Conservation (phyloP, 495 filamentous ascomycete genomes). For the Penicillium silybi region DNA sequence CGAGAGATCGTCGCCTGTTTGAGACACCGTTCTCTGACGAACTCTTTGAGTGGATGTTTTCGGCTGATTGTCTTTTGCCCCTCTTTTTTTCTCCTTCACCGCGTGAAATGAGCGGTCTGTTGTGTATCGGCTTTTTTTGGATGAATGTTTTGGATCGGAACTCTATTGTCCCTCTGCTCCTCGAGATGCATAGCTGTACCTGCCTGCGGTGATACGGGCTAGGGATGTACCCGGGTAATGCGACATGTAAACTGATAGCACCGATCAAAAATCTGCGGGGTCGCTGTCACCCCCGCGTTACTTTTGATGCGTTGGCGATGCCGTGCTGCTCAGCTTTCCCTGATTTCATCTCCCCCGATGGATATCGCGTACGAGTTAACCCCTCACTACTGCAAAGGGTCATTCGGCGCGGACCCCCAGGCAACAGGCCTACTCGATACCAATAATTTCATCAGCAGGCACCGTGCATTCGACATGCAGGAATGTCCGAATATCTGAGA, state of each 20-base stretch:
- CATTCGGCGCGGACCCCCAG: background rate
- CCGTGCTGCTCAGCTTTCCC: conserved; percentile 19
- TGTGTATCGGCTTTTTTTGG: background rate
- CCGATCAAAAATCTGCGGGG: conserved; percentile 15
- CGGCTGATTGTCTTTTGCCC: background rate
- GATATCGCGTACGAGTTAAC: background rate
- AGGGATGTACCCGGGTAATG: background rate
- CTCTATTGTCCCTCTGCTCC: background rate
- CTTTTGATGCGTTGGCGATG: conserved; percentile 29
- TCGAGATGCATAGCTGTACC: no score
- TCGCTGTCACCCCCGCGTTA: conserved; percentile 23
- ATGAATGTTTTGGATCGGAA: background rate
- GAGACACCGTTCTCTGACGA: conserved; percentile 13
- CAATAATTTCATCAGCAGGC: background rate
- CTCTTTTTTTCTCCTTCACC: background rate
- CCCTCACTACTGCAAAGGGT: background rate
- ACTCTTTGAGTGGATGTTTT: conserved; percentile 1
- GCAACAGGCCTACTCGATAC: background rate
- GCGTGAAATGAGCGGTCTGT: conserved; percentile 8
- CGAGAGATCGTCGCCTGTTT: conserved; percentile 18
- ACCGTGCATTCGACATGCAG: background rate
- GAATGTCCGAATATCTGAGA: no score
- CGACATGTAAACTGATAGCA: background rate
- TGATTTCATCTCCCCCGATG: conserved; percentile 10
- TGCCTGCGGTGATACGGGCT: background rate